Evolutionary conservation across 1,284 basidiomycete species (phyloP).

Genomic region (Puccinia novopanici): DNA sequence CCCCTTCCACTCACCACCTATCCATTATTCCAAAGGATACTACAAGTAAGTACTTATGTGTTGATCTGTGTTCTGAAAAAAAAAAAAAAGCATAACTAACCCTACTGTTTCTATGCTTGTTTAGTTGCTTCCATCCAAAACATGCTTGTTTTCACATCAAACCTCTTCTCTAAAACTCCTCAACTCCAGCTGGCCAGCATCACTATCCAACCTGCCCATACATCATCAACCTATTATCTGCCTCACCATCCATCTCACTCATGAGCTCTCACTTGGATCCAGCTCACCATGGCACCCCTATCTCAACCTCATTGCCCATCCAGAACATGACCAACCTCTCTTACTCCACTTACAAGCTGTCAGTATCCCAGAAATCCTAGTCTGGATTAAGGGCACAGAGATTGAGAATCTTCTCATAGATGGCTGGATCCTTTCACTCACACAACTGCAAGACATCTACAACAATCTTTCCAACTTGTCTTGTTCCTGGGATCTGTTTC

Average conservation of each 20-base stretch:
- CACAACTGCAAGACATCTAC: neutral
- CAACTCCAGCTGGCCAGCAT: neutral
- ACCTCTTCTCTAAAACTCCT: conserved; percentile 7
- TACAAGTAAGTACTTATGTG: neutral
- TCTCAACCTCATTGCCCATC: conserved; percentile 16
- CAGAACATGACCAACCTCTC: neutral
- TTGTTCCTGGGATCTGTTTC: conserved; percentile 12
- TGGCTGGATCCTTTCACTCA: conserved; percentile 2
- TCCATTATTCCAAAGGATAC: neutral
- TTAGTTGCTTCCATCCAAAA: conserved; percentile 47
- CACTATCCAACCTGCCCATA: neutral
- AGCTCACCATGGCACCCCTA: conserved; percentile 27
- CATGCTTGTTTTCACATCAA: conserved; percentile 37
- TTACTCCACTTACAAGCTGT: conserved; percentile 7
- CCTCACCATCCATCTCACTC: conserved; percentile 30
- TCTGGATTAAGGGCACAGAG: conserved; percentile 35
- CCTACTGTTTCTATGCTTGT: neutral
- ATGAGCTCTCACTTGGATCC: conserved; percentile 25
- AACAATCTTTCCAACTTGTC: neutral
- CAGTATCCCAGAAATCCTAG: neutral
- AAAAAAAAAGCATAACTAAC: neutral
- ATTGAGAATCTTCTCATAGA: conserved; percentile 2
- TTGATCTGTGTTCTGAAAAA: neutral
- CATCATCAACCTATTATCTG: neutral
- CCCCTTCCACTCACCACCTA: neutral